Percentiles rank a stretch among this genome's conserved stretches.
Conservation (phyloP, 1,284 basidiomycete species). For the Stereum hirsutum region DNA sequence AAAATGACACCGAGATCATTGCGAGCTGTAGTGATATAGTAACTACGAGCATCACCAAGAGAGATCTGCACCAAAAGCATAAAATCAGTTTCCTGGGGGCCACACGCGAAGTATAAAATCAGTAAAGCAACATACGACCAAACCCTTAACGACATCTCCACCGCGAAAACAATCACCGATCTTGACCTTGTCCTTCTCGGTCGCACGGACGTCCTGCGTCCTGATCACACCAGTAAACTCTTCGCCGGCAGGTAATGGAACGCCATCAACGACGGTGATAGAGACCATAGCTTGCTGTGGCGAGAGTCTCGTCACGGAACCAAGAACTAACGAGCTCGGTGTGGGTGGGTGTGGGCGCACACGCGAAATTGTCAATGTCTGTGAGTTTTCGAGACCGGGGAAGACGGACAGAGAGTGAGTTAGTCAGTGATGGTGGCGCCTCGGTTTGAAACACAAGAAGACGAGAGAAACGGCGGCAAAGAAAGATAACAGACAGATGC, state of each 20-base stretch:
- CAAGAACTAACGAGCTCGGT: slow-evolving; percentile 68
- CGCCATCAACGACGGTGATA: slow-evolving; percentile 84
- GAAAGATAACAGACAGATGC: slow-evolving; percentile 52
- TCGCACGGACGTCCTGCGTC: slow-evolving; percentile 84
- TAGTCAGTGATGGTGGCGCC: no score
- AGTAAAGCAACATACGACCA: slow-evolving; percentile 60
- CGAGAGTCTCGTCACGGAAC: slow-evolving; percentile 78
- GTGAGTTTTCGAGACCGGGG: slow-evolving; percentile 16
- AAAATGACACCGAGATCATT: slow-evolving; percentile 93
- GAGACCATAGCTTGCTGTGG: slow-evolving; percentile 83
- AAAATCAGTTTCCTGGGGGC: no score
- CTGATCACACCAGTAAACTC: slow-evolving; percentile 93
- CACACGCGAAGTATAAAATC: neutral
- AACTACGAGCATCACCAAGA: slow-evolving; percentile 86
- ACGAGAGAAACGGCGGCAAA: slow-evolving; percentile 14
- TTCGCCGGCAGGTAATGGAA: slow-evolving; percentile 84
- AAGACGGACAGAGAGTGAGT: slow-evolving; percentile 15
- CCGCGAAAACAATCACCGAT: slow-evolving; percentile 93
- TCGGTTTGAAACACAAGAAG: no score
- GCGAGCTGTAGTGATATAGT: slow-evolving; percentile 90
- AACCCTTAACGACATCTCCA: slow-evolving; percentile 90
- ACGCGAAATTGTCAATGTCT: slow-evolving; percentile 53
- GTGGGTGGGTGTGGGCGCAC: slow-evolving; percentile 60
- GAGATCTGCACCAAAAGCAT: slow-evolving; percentile 61
- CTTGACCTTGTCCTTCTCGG: slow-evolving; percentile 89